Base-by-base conservation (phyloP, 2,329 filamentous ascomycete species). In the Cylindrodendrum hubeiense region DNA sequence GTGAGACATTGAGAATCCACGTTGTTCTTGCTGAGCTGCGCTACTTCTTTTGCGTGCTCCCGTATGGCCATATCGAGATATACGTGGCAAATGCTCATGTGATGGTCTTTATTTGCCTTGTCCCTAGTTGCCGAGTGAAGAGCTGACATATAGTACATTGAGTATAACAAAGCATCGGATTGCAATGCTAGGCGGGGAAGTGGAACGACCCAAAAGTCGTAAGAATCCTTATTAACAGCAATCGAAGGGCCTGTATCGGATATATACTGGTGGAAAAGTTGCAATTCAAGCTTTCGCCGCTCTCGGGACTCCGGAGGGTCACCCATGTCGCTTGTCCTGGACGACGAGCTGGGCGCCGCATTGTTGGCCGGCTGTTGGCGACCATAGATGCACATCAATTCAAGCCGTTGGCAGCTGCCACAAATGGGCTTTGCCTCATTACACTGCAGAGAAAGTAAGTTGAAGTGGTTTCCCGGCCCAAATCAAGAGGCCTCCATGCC, bases 351-450 rank as follows among this genome's bases (percentile, higher is more conserved):
- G 22, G 24, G 13, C 13, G 46, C 50, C 9, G 24, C 41, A 4
- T 55, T 28, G 17, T 19, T 34, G 3, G 53, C 33, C 17, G 47
- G 6, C 4, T 26, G 47, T 19, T 59, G 41, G 24, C 61, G 61
- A 21, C 59, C 61, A 34, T 64, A 64, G 22, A 55, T 37, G 34
- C 61, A 64, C 2, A 55, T 59, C 41, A 64, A 19, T 4, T 59
- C 49, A 21, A 64, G 37, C 24, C 61, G 26, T 3, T 49, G 22
- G 43, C 61, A 64, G 22, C 58, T 53, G 21, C 37, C 28, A 33
- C 61, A 64, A 26, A 59, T 64, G 17, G 61, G 61, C 49, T 64
- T 64, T 12, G 43, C 49, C 28, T 59, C 61, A 17, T 64, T 59
- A 21, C 61, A 64, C 61, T 64, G 21, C 6, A 4, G 26, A 21